Evolutionary conservation across 805 yeast species (phyloP), one percentile per base, ranked within the genome.

Genomic region (Yamadazyma scolyti): DNA sequence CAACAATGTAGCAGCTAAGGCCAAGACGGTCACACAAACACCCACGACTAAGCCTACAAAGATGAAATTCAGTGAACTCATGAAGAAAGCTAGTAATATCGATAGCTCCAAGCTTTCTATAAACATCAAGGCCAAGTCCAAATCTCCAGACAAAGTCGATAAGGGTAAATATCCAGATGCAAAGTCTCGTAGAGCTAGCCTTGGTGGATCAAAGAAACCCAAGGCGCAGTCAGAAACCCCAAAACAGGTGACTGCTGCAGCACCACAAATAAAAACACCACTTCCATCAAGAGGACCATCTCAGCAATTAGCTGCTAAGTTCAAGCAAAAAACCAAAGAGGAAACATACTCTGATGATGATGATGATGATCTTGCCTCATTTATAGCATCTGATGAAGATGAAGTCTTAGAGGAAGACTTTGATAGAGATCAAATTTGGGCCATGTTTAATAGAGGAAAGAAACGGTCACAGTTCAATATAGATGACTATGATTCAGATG

Each of bases 381-480:
- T 79, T 46, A 65, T 81, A 20, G 87, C 69, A 7, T 71, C 73
- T 12, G 55, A 50, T 29, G 84, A 76, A 34, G 77, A 68, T 5
- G 79, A 68, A 5, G 24, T 38, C 11, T 65, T 55, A 5, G 56
- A 52, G 3, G 15, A 20, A n/a, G 87, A 78, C 3, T 84, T 83
- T 43, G 84, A 85, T 45, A 62, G 90, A 25, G 88, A 83, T 41
- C 96, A 88, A 54, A 89, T 90, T 27, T 87, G 96, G 96, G 75
- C 79, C 12, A 72, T 90, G 56, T 83, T 89, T 55, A 80, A 77
- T 48, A 68, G 74, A 36, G 86, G 88, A 3, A 69, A 68, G 36
- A 65, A 70, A 33, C 63, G 86, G 26, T 45, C 62, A 1, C 56
- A 66, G 25, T 69, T 65, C 39, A 56, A 58, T 21, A 73, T 68